These are phyloP conservation scores for Paecilomyces niveus DNA, from an alignment of 2,329 filamentous ascomycete genomes.

Conservation along the genomic window DNA sequence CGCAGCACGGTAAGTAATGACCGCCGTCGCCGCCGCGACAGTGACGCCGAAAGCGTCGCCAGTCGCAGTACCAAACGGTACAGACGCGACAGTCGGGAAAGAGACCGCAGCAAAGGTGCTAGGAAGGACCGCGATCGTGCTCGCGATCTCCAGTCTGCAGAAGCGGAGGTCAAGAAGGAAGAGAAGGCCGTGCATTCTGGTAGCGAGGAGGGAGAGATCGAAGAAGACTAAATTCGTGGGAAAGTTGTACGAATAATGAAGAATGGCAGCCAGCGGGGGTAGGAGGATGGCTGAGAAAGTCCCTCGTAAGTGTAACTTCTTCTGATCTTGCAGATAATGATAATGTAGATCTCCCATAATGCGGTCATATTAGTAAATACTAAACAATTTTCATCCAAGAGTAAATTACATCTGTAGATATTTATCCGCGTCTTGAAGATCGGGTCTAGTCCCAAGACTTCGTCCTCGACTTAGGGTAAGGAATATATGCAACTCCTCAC, in stretches of 20 bases:
- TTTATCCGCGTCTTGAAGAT: too few relatives aligned
- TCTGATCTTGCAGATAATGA: background rate
- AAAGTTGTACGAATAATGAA: background rate
- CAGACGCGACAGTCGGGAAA: slow-evolving; percentile 34
- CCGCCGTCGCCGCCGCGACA: slow-evolving; percentile 70
- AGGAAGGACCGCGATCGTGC: slow-evolving; percentile 43
- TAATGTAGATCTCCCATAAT: background rate
- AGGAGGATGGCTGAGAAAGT: background rate
- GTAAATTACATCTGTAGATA: background rate
- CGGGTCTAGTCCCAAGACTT: too few relatives aligned
- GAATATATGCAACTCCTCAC: too few relatives aligned
- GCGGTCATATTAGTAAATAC: slow-evolving; percentile 1
- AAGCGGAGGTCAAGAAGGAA: slow-evolving; percentile 30
- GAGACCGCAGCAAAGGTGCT: slow-evolving; percentile 27
- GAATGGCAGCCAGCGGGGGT: background rate
- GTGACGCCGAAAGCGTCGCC: slow-evolving; percentile 58
- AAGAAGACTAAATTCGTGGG: slow-evolving; percentile 52
- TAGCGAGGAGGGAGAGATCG: slow-evolving; percentile 96
- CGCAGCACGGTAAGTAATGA: slow-evolving; percentile 53
- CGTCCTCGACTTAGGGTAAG: too few relatives aligned
- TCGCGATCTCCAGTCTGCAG: slow-evolving; percentile 20
- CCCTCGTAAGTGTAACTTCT: background rate
- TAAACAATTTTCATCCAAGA: background rate
- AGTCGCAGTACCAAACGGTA: slow-evolving; percentile 57
- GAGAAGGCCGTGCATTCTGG: slow-evolving; percentile 63